Evolutionary conservation across 78 protist genomes (phyloP).

Genomic region (Planoprotostelium fungivorum): DNA sequence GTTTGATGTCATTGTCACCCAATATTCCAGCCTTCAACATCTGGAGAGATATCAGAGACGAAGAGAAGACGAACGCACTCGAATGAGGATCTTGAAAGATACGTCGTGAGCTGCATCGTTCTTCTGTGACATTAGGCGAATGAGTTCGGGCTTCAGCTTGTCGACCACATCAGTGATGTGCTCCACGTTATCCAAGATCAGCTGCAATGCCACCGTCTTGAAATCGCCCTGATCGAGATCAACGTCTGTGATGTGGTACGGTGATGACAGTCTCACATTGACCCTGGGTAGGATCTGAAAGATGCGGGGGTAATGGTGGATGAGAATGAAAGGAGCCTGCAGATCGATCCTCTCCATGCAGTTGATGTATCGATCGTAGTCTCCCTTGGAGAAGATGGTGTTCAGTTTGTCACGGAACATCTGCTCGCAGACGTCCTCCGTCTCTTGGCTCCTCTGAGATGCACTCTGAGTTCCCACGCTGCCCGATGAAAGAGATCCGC

Average conservation of each 20-base stretch:
- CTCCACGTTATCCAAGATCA: not conserved
- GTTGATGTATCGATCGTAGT: not conserved
- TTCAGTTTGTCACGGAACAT: not conserved
- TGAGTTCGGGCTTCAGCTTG: not conserved
- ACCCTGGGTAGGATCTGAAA: not conserved
- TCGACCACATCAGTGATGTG: not conserved
- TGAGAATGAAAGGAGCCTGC: not conserved
- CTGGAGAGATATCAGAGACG: not conserved
- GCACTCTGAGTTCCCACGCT: not conserved
- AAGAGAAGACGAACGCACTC: not conserved
- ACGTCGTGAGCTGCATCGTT: not conserved
- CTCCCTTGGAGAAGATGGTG: not conserved
- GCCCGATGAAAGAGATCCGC: too few species aligned
- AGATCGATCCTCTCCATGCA: not conserved
- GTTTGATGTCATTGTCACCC: not conserved
- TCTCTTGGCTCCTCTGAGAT: not conserved
- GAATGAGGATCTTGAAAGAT: not conserved
- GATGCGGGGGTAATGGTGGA: not conserved
- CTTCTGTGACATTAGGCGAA: not conserved
- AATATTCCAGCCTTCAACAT: not conserved
- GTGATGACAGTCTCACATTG: not conserved
- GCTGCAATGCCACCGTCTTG: not conserved
- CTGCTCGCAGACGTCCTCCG: not conserved
- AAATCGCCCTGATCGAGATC: not conserved
- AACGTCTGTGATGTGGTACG: not conserved